A percentile compares a stretch with the other conserved stretches of the same genome.
phyloP scores from a whole-genome alignment of 2,329 filamentous ascomycete genomes.

The Pezicula radicicola region DNA sequence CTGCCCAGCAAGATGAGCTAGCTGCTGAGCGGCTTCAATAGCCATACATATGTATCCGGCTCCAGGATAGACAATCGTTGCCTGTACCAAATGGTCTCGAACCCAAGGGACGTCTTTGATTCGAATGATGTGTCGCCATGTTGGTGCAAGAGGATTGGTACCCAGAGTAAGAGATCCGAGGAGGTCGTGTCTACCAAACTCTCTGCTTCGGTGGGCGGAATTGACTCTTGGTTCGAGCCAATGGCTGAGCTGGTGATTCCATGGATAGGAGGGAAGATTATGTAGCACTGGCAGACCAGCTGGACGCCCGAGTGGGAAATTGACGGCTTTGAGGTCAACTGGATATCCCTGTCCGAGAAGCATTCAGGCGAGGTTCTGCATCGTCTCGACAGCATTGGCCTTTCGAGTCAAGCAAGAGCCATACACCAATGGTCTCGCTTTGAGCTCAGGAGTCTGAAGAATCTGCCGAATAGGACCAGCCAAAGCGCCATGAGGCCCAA shows the following conservation, averaged over 20 bases:
- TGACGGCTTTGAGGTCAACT: background rate
- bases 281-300: slow-evolving; percentile 40
- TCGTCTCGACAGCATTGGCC: background rate
- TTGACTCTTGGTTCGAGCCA: slow-evolving; percentile 57
- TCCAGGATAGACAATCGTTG: too few species aligned
- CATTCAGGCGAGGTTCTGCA: background rate
- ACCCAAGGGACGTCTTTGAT: too few species aligned
- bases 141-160: too few species aligned
- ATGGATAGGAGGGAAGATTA: slow-evolving; percentile 48
- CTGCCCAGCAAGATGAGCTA: too few species aligned
- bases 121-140: too few species aligned
- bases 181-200: too few species aligned
- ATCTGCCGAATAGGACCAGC: slow-evolving; percentile 8
- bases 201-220: too few species aligned
- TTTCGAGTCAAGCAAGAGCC: slow-evolving; percentile 1
- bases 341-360: slow-evolving; percentile 2
- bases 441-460: background rate
- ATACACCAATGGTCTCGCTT: background rate
- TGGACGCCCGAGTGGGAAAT: background rate
- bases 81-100: too few species aligned
- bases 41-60: too few species aligned
- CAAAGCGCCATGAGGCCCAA: slow-evolving; percentile 13
- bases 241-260: slow-evolving; percentile 48
- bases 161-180: too few species aligned
- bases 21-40: too few species aligned